Evolutionary conservation across 1,284 basidiomycete genomes (phyloP).

Genomic region (Malassezia arunalokei): DNA sequence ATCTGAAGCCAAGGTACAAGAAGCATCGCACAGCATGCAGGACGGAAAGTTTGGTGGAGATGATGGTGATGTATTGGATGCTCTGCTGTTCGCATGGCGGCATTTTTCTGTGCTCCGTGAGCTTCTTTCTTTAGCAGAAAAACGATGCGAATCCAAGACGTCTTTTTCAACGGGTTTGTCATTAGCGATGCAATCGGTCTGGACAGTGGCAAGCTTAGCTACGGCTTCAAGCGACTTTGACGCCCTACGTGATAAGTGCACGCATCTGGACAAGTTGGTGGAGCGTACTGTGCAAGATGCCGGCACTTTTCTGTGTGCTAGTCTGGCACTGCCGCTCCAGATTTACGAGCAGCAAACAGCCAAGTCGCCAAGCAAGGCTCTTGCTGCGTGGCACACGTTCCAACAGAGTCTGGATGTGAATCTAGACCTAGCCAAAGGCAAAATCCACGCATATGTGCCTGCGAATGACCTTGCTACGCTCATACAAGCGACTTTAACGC

Average conservation of each 20-base stretch:
- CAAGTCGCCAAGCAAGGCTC: neutral
- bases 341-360: neutral
- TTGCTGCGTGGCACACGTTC: constrained; percentile 7
- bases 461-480: neutral
- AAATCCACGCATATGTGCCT: neutral
- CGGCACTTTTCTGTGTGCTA: neutral
- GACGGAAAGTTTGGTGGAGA: constrained; percentile 6
- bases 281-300: neutral
- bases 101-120: constrained; percentile 4
- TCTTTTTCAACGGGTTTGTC: neutral
- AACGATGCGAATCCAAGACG: neutral
- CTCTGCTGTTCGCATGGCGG: constrained; percentile 6
- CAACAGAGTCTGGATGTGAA: constrained; percentile 15
- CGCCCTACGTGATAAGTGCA: neutral
- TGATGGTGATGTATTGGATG: constrained; percentile 8
- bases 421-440: neutral
- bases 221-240: neutral
- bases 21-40: neutral
- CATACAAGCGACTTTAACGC: neutral
- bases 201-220: neutral
- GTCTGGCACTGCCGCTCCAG: constrained; percentile 8
- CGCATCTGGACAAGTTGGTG: neutral
- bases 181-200: neutral
- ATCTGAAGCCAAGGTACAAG: neutral
- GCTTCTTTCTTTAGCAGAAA: neutral